These are phyloP conservation scores for Tulasnella sp. DNA, from an alignment of 768 basidiomycete species.

Conservation along the genomic window DNA sequence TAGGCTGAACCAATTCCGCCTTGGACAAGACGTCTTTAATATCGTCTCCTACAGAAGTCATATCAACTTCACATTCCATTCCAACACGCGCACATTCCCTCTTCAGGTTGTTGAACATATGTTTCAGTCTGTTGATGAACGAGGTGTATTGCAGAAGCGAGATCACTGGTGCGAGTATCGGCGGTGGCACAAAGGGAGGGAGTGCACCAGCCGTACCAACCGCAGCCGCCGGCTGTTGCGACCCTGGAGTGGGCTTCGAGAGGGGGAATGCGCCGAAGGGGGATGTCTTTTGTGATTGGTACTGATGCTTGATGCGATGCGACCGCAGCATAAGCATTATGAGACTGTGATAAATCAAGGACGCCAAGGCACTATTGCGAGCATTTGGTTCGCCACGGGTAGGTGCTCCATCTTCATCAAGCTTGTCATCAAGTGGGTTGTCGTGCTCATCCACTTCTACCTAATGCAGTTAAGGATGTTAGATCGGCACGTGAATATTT, in stretches of 20 bases:
- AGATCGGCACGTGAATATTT: neutral
- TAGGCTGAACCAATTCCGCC: neutral
- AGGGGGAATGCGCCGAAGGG: too few species aligned
- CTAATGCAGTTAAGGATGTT: constrained; percentile 17
- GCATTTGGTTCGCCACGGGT: neutral
- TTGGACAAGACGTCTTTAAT: constrained; percentile 6
- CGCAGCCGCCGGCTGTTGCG: too few species aligned
- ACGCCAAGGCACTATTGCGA: constrained; percentile 1
- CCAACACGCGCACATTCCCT: constrained; percentile 56
- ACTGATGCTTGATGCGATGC: constrained; percentile 4
- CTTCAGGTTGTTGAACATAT: constrained; percentile 47
- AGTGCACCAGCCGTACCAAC: too few species aligned
- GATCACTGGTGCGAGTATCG: constrained; percentile 58
- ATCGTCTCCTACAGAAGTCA: constrained; percentile 25
- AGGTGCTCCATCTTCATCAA: too few species aligned
- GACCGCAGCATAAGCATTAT: constrained; percentile 13
- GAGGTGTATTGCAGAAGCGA: constrained; percentile 68
- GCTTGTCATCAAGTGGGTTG: too few species aligned
- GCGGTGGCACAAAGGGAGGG: constrained; percentile 33
- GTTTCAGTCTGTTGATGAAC: constrained; percentile 50
- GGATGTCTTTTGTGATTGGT: neutral
- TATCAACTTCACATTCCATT: constrained; percentile 36
- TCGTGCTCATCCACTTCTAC: constrained; percentile 21
- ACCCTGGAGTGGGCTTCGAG: too few species aligned
- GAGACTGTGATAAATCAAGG: constrained; percentile 4